Evolutionary conservation across 176 grass and related monocot genomes (phyloP), one percentile per base, ranked within the genome.

Genomic region (Thinopyrum elongatum): DNA sequence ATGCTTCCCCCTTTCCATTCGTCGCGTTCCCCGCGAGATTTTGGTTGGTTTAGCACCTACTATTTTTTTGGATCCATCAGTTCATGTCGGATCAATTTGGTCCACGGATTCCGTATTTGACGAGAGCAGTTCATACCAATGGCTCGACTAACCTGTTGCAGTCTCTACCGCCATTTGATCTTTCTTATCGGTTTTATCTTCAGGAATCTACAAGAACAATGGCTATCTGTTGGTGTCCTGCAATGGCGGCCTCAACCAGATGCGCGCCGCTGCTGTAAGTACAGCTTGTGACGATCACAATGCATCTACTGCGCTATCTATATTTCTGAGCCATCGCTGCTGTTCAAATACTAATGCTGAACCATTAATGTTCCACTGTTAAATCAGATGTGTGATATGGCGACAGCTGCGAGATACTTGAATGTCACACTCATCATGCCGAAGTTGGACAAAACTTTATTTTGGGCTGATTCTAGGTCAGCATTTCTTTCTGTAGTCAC

Each of bases 171-270:
- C 3, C 11, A 44, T 12, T 25, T 38, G 47, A 59, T 39, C 78
- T 73, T 2, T 41, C 39, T 41, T 44, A 17, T 42, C 5, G 0
- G 35, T 67, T 35, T 17, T 58, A 17, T 35, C 17, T 88, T 21
- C 88, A 95, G 95, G 95, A 94, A 93, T 94, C 35, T 98, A 98
- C 83, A 90, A 80, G 77, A 98, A 98, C 86, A 98, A 95, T 87
- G 95, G 95, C 39, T 95, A 98, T 81, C 84, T 98, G 60, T 84
- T 95, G 95, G 89, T 98, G 36, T 95, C 95, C 63, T 98, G 93
- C 89, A 98, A 98, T 44, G 95, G 92, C 34, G 95, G 95, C 19
- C 95, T 97, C 59, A 97, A 97, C 80, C 95, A 94, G 81, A 98
- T 98, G 95, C 89, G 95, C 92, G 91, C 93, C 41, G 41, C 41